Percentiles rank a stretch among this genome's conserved stretches.
phyloP scores from a whole-genome alignment of 148 eudicot genomes.

The Agrostemma githago region DNA sequence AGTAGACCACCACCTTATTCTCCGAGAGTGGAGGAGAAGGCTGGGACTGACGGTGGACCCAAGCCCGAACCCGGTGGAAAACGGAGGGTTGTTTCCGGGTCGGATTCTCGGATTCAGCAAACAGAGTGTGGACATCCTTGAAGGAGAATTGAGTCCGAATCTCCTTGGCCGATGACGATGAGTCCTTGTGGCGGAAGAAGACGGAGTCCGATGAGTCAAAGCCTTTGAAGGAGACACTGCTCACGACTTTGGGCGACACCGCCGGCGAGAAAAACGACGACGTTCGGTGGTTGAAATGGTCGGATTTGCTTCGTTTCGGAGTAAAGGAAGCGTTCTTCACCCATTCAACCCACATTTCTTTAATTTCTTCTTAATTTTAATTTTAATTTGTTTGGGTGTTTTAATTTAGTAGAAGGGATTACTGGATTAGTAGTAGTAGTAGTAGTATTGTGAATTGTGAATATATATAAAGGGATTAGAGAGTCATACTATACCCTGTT shows the following conservation, averaged over 20 bases:
- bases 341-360: slow-evolving; percentile 31
- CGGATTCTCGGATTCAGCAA: slow-evolving; percentile 9
- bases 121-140: slow-evolving; percentile 27
- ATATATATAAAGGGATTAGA: too few relatives aligned
- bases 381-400: background rate
- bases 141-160: slow-evolving; percentile 11
- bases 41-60: slow-evolving; percentile 27
- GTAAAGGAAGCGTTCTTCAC: slow-evolving; percentile 12
- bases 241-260: slow-evolving; percentile 6
- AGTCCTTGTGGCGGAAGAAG: background rate
- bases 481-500: too few relatives aligned
- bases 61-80: slow-evolving; percentile 30
- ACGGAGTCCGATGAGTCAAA: slow-evolving; percentile 23
- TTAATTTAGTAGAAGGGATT: background rate
- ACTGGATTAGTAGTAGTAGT: background rate
- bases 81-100: slow-evolving; percentile 23
- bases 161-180: background rate
- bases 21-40: slow-evolving; percentile 28
- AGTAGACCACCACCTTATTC: slow-evolving; percentile 39
- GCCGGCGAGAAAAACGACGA: slow-evolving; percentile 2
- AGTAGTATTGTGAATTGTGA: too few relatives aligned
- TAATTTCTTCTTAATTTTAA: background rate
- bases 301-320: background rate
- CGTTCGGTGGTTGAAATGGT: background rate
- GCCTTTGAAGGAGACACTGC: slow-evolving; percentile 30